phyloP scores from a whole-genome alignment of 2,329 filamentous ascomycete species.

The Ascosphaera apis region DNA sequence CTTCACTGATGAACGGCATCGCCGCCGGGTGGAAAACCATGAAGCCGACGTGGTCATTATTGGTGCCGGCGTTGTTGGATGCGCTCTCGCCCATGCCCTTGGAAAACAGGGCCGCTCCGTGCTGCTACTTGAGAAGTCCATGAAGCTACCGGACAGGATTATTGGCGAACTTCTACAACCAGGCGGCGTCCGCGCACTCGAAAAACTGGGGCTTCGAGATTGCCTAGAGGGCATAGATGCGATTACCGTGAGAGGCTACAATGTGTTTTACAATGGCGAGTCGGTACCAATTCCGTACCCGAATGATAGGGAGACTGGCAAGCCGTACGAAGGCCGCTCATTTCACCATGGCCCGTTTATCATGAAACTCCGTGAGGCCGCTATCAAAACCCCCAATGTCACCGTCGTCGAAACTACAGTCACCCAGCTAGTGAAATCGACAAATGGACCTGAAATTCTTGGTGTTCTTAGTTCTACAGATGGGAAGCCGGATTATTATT shows the following conservation, averaged over 20 bases:
- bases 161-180: slow-evolving; percentile 90
- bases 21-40: slow-evolving; percentile 31
- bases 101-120: slow-evolving; percentile 81
- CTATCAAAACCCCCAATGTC: slow-evolving; percentile 55
- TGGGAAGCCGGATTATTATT: slow-evolving; percentile 50
- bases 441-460: slow-evolving; percentile 46
- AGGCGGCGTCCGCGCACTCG: slow-evolving; percentile 61
- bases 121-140: slow-evolving; percentile 63
- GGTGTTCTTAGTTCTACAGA: slow-evolving; percentile 59
- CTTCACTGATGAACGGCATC: slow-evolving; percentile 3
- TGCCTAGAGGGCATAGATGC: slow-evolving; percentile 81
- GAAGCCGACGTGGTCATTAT: slow-evolving; percentile 71
- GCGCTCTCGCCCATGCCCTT: slow-evolving; percentile 61
- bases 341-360: slow-evolving; percentile 97
- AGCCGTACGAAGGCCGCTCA: slow-evolving; percentile 46
- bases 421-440: slow-evolving; percentile 47
- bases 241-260: slow-evolving; percentile 61
- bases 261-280: slow-evolving; percentile 59
- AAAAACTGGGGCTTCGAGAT: slow-evolving; percentile 54
- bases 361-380: slow-evolving; percentile 52
- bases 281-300: slow-evolving; percentile 63
- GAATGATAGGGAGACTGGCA: slow-evolving; percentile 22
- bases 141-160: slow-evolving; percentile 87
- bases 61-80: slow-evolving; percentile 76
- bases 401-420: slow-evolving; percentile 80